Evolutionary conservation across 2,329 filamentous ascomycete genomes (phyloP).

Genomic region (Trichoderma atroviride): DNA sequence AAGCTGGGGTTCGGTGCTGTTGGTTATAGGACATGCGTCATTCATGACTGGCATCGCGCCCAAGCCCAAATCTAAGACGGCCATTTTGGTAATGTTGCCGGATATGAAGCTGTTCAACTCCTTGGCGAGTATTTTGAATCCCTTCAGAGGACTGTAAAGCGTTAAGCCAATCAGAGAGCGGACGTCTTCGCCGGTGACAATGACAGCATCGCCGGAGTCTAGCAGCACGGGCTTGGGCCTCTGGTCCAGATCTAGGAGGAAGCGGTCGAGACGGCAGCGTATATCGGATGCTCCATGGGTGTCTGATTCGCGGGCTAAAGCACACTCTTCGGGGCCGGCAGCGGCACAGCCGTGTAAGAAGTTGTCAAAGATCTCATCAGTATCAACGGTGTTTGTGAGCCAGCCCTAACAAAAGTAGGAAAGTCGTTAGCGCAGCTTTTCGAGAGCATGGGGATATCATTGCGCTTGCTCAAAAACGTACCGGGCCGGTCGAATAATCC

Average conservation of each 20-base stretch:
- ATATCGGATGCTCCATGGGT: constrained; percentile 34
- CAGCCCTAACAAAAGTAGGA: constrained; percentile 36
- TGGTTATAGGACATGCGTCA: constrained; percentile 29
- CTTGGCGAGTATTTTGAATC: constrained; percentile 27
- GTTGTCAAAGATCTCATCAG: constrained; percentile 39
- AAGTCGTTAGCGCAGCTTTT: background rate
- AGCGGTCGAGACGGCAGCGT: constrained; percentile 38
- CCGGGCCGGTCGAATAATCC: constrained; percentile 40
- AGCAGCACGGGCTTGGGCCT: constrained; percentile 34
- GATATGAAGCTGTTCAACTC: constrained; percentile 30
- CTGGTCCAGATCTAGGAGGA: constrained; percentile 37
- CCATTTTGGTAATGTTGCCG: constrained; percentile 28
- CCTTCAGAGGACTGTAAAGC: constrained; percentile 38
- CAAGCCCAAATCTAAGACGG: background rate
- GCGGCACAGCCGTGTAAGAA: constrained; percentile 44
- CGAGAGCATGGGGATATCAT: background rate
- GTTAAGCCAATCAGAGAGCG: constrained; percentile 32
- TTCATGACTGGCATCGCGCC: constrained; percentile 31
- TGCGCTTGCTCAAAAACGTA: constrained; percentile 31
- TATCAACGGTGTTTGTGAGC: constrained; percentile 43
- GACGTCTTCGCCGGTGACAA: constrained; percentile 41
- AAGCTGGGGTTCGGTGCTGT: background rate
- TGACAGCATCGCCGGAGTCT: constrained; percentile 30
- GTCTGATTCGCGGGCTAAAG: constrained; percentile 37
- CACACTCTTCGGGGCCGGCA: constrained; percentile 35